Evolutionary conservation across 208 protist genomes (phyloP).

Genomic region (Trypanosoma mega): DNA sequence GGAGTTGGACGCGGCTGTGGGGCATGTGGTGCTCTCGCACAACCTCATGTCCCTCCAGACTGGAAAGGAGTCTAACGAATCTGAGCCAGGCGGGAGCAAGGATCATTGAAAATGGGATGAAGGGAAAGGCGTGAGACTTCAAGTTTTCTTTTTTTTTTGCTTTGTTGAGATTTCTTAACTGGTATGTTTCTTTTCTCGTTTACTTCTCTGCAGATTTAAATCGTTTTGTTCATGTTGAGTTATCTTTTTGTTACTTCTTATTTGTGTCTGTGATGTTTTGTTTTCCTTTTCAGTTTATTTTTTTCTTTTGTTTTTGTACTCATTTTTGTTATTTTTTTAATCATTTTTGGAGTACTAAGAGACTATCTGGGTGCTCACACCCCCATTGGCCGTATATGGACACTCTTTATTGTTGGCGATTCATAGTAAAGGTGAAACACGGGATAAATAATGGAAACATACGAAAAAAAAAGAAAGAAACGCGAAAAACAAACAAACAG

Average conservation of each 20-base stretch:
- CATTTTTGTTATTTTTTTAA: neutral
- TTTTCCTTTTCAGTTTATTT: slow-evolving; percentile 14
- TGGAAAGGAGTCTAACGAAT: slow-evolving; percentile 2
- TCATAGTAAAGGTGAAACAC: no score
- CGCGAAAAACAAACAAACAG: neutral
- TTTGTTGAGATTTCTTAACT: neutral
- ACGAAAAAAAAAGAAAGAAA: no score
- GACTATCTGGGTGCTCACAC: no score
- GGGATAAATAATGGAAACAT: no score
- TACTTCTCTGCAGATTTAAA: slow-evolving; percentile 7
- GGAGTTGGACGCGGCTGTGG: slow-evolving; percentile 60
- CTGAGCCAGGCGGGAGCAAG: neutral
- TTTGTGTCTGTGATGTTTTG: slow-evolving; percentile 2
- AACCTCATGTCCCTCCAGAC: slow-evolving; percentile 50
- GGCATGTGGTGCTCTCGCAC: slow-evolving; percentile 67
- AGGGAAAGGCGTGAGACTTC: no score
- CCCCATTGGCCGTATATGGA: no score
- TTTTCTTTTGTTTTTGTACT: slow-evolving; percentile 9
- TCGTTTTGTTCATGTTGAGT: slow-evolving; percentile 4
- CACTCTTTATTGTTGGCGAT: no score
- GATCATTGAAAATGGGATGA: neutral
- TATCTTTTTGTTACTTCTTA: no score
- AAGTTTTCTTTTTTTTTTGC: slow-evolving; percentile 6
- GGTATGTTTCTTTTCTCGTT: neutral
- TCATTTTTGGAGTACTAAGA: no score